A percentile compares a stretch with the other conserved stretches of the same genome.
These are phyloP conservation scores for Magnaporthiopsis poae DNA, from an alignment of 2,329 filamentous ascomycete species.

Conservation along the genomic window DNA sequence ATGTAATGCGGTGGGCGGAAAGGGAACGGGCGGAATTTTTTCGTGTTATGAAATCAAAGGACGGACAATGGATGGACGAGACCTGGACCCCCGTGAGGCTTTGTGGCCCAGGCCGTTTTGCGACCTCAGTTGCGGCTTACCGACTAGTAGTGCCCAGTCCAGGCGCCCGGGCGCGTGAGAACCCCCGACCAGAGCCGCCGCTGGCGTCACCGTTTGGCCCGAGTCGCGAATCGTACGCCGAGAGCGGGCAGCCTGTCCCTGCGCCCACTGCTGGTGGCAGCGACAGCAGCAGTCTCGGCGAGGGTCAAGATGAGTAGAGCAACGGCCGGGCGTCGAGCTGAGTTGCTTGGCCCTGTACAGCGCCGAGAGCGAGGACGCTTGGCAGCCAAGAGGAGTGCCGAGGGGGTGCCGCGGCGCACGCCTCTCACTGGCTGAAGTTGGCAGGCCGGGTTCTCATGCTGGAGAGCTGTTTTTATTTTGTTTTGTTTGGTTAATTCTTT, in stretches of 20 bases:
- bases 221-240: background rate
- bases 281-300: background rate
- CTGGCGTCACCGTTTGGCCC: background rate
- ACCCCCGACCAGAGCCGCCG: background rate
- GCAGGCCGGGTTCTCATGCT: background rate
- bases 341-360: background rate
- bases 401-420: background rate
- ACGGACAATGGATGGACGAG: background rate
- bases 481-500: background rate
- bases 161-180: background rate
- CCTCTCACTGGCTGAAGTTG: background rate
- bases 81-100: background rate
- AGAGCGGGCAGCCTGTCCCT: background rate
- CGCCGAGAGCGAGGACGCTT: background rate
- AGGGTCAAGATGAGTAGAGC: background rate
- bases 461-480: background rate
- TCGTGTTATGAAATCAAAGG: background rate
- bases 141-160: background rate
- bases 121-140: background rate
- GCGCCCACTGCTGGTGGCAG: background rate
- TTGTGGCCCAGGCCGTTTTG: slow-evolving; percentile 1
- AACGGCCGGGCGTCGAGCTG: background rate
- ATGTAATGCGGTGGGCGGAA: slow-evolving; percentile 2
- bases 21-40: background rate
- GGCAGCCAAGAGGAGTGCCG: background rate